Percentiles rank a stretch among this genome's conserved stretches.
Conservation (phyloP, 495 filamentous ascomycete species). For the Xylaria venustula region DNA sequence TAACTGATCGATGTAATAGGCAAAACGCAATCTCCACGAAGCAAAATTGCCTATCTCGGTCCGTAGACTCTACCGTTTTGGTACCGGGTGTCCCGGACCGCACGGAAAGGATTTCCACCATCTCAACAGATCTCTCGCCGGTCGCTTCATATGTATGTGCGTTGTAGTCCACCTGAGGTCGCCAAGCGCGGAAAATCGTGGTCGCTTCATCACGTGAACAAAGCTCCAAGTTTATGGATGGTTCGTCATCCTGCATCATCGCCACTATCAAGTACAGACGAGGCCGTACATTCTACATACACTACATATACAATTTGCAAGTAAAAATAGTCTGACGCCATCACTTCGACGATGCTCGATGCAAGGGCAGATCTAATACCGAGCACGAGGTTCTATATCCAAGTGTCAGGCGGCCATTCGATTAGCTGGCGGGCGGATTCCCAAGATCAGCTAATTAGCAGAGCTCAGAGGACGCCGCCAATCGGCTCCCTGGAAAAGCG, state of each 20-base stretch:
- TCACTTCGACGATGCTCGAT: neutral
- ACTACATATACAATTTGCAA: too few species aligned
- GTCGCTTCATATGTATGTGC: too few species aligned
- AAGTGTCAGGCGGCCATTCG: neutral
- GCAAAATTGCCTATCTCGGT: neutral
- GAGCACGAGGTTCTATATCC: neutral
- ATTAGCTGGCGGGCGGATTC: neutral
- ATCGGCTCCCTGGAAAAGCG: neutral
- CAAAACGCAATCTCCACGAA: neutral
- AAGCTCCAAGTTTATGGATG: neutral
- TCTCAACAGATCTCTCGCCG: neutral
- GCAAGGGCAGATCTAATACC: neutral
- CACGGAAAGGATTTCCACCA: neutral
- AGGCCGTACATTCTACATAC: too few species aligned
- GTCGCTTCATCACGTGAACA: neutral
- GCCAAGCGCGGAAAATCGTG: neutral
- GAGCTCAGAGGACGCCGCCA: neutral
- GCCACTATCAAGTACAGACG: neutral
- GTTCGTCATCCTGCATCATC: neutral
- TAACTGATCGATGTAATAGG: neutral
- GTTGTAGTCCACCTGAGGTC: too few species aligned
- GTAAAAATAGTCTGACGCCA: neutral
- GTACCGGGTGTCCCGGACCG: conserved; percentile 5
- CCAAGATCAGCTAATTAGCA: neutral
- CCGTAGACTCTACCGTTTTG: neutral